phyloP scores from a whole-genome alignment of 768 basidiomycete species.

The Boletus rufocinnamomeus region DNA sequence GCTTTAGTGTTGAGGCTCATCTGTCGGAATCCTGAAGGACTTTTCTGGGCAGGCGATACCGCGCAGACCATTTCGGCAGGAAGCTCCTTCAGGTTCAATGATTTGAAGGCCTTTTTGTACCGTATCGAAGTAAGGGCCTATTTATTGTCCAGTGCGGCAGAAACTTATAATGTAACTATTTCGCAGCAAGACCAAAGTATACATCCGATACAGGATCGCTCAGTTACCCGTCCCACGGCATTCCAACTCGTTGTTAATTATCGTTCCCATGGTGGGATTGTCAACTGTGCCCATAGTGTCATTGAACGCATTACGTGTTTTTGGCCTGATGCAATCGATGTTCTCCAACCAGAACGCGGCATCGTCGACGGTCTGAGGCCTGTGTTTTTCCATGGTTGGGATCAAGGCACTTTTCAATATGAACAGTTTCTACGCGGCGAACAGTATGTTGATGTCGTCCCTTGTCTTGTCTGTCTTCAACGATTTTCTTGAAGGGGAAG shows the following conservation, averaged over 20 bases:
- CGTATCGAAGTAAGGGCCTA: slow-evolving; percentile 52
- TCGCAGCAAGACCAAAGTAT: slow-evolving; percentile 26
- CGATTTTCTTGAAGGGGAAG: slow-evolving; percentile 39
- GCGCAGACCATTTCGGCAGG: slow-evolving; percentile 76
- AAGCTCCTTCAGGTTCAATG: slow-evolving; percentile 72
- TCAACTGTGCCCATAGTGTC: slow-evolving; percentile 65
- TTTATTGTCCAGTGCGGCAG: not conserved
- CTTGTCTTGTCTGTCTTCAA: slow-evolving; percentile 8
- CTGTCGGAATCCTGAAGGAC: slow-evolving; percentile 62
- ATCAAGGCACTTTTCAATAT: slow-evolving; percentile 43
- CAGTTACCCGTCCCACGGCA: slow-evolving; percentile 32
- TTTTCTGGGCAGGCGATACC: no score
- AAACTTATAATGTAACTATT: not conserved
- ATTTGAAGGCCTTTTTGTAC: slow-evolving; percentile 67
- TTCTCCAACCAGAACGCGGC: slow-evolving; percentile 55
- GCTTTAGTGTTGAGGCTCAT: slow-evolving; percentile 57
- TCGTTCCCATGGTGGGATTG: slow-evolving; percentile 71
- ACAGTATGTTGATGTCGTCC: slow-evolving; percentile 37
- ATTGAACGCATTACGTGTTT: slow-evolving; percentile 59
- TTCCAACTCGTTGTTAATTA: slow-evolving; percentile 70
- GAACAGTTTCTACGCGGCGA: slow-evolving; percentile 60
- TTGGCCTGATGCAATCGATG: slow-evolving; percentile 68
- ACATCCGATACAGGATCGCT: slow-evolving; percentile 13
- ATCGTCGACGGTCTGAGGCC: slow-evolving; percentile 56
- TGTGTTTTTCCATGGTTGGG: slow-evolving; percentile 55